A percentile compares a stretch with the other conserved stretches of the same genome.
phyloP scores from a whole-genome alignment of 2,329 filamentous ascomycete genomes.

The Beauveria pseudobassiana region DNA sequence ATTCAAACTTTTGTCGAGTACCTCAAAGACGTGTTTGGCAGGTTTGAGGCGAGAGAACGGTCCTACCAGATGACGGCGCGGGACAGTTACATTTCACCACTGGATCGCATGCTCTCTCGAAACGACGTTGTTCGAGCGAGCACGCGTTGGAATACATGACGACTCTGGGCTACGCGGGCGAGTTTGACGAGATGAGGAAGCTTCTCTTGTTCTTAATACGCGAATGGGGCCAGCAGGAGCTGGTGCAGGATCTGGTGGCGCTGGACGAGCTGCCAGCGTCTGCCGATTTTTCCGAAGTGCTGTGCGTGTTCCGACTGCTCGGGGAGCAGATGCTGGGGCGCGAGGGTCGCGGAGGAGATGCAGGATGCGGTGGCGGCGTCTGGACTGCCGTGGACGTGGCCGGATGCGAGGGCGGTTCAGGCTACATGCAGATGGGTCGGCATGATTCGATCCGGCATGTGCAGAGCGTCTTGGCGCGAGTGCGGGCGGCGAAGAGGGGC shows the following conservation, averaged over 20 bases:
- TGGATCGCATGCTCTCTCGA: constrained; percentile 27
- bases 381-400: constrained; percentile 29
- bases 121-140: constrained; percentile 30
- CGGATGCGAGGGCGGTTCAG: constrained; percentile 27
- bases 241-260: constrained; percentile 28
- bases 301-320: constrained; percentile 41
- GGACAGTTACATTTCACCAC: constrained; percentile 18
- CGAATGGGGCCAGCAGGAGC: constrained; percentile 31
- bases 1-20: not conserved
- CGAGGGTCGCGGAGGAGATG: constrained; percentile 23
- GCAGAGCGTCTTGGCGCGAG: constrained; percentile 19
- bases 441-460: constrained; percentile 21
- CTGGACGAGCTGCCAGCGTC: constrained; percentile 26
- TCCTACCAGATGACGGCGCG: constrained; percentile 14
- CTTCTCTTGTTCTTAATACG: constrained; percentile 52
- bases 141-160: constrained; percentile 52
- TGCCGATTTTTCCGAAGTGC: constrained; percentile 28
- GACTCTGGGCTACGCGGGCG: constrained; percentile 52
- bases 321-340: constrained; percentile 13
- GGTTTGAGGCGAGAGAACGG: not conserved
- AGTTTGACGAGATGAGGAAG: constrained; percentile 49
- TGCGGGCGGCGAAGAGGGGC: not conserved
- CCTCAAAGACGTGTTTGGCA: constrained; percentile 3
- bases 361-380: constrained; percentile 20
- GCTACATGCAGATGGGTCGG: constrained; percentile 23